Base-by-base conservation (phyloP, 495 filamentous ascomycete species). In the Clavariopsis aquatica region DNA sequence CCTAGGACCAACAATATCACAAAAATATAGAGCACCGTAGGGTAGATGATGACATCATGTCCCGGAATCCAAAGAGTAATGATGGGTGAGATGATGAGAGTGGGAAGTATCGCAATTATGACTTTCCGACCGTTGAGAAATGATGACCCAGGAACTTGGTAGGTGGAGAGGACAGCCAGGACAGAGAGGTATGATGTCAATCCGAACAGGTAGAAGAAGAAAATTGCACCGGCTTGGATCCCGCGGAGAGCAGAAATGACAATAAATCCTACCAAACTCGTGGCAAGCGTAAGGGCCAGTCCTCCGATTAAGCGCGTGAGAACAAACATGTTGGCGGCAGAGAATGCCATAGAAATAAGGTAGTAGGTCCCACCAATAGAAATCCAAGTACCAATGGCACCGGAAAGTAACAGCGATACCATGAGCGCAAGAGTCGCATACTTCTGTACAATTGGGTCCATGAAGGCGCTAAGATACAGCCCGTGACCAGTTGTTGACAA, bases 281-380 rank as follows among this genome's bases (percentile, higher is more conserved):
- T 72, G 5, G 77, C 78, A 17, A 83, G 53, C 8, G 79, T 80
- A 57, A 87, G 79, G 6, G 83, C 81, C 54, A 87, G 73, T 51
- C 84, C 84, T n/a, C 81, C 83, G 66, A 84, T 78, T 17, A 87
- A 71, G 26, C 84, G 77, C 24, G 82, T 83, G 1, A 86, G 72
- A 15, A 87, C 78, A 59, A 85, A 85, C 77, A 85, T 82, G 52
- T 85, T 86, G 41, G 82, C 81, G 8, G 83, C 84, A 9, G 82
- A 78, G 67, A 86, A 87, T 0, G 82, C 83, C 78, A 82, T 84
- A 5, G 80, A 81, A 34, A 83, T 77, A 20, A 87, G 78, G 65
- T 87, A 87, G 73, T 86, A 87, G 1, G 78, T 81, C 0, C 84
- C 84, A 52, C 83, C 83, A 47, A 77, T 81, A 45, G 78, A 78